A percentile compares a stretch with the other conserved stretches of the same genome.
Evolutionary conservation across 176 grass and related monocot species (phyloP).

Genomic region (Triticum turgidum): DNA sequence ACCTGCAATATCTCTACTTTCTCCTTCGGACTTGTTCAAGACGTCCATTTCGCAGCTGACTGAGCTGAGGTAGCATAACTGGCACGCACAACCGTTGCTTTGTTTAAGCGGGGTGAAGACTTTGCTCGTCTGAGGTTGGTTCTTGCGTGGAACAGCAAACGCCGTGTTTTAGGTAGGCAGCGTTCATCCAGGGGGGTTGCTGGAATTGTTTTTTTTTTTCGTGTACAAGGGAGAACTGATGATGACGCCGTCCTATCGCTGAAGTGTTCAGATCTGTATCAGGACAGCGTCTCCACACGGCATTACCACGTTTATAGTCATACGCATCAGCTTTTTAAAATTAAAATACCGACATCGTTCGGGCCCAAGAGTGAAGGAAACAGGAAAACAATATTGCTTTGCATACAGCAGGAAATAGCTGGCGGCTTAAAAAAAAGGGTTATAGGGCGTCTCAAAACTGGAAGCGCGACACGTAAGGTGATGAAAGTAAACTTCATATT

Average conservation of each 20-base stretch:
- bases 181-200: neutral
- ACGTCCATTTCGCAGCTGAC: conserved; percentile 15
- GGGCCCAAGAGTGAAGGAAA: neutral
- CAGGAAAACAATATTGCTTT: too few relatives aligned
- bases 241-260: neutral
- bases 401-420: neutral
- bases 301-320: neutral
- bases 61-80: conserved; percentile 5
- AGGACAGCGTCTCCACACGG: conserved; percentile 6
- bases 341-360: neutral
- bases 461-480: neutral
- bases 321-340: neutral
- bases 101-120: neutral
- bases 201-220: neutral
- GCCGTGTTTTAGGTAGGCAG: neutral
- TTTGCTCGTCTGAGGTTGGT: neutral
- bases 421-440: neutral
- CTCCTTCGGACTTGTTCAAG: neutral
- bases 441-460: neutral
- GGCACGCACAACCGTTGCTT: conserved; percentile 17
- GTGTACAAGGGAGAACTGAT: neutral
- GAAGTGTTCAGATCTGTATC: conserved; percentile 4
- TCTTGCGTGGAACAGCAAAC: conserved; percentile 20
- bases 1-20: neutral
- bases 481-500: neutral